Evolutionary conservation across 345 rosid genomes (phyloP), one percentile per base, ranked within the genome.

Genomic region (Arabidopsis arenosa): DNA sequence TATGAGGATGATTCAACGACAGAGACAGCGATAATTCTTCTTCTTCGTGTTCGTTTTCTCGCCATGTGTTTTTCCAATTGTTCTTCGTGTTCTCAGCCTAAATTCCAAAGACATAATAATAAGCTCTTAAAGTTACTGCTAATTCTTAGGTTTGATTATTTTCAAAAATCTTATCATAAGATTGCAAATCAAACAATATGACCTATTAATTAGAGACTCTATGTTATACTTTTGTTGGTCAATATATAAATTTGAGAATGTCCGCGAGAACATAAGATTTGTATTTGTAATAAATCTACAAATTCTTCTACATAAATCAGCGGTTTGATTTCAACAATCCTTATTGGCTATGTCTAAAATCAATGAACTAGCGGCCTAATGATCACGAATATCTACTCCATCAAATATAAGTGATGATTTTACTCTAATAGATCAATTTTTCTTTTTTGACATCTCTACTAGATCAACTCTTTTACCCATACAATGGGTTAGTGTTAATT

Each of bases 1-100:
- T 70, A 5, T 40, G 72, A 39, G 66, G 52, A 71, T 71, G 76
- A 41, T 77, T 71, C 37, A 77, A 32, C 23, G 80, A 71, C 7
- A 77, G 32, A 17, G 80, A 71, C 47, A 77, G 30, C 2, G 73
- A 71, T 36, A 77, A 6, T 3, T 77, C 80, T 18, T 13, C 75
- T 36, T 5, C 66, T 35, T 45, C 66, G 26, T 32, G 21, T 39
- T 67, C 68, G 5, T 68, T 21, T 44, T 51, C 62, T 54, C 39
- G 66, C 73, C 73, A 66, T 66, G 49, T 63, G 53, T 71, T 43
- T 63, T 54, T 57, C 72, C 80, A 63, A 4, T 56, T 37, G 58
- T 23, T 71, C 76, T 64, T 57, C 53, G 44, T 45, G 52, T 37
- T 63, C 59, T 65, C 62, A 48, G 15, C 73, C 76, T 76, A 33